phyloP scores from a whole-genome alignment of 2,329 filamentous ascomycete genomes.

The Botryotinia convoluta region DNA sequence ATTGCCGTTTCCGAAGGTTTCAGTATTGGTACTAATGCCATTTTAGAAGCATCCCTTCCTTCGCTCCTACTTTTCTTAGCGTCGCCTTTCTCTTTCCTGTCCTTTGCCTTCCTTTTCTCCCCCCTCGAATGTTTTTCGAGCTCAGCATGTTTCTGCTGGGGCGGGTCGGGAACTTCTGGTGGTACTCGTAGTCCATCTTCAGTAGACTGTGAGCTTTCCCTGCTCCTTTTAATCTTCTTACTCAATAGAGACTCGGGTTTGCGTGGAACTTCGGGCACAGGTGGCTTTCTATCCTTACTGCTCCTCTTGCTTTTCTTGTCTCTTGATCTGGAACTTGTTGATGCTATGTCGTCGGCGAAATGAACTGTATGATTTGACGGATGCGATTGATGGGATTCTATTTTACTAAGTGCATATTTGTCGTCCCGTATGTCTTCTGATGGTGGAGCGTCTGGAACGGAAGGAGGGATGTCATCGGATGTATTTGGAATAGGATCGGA shows the following conservation, averaged over 20 bases:
- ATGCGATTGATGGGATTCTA: constrained; percentile 3
- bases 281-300: constrained; percentile 8
- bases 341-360: constrained; percentile 1
- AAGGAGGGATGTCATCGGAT: background rate
- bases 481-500: background rate
- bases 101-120: constrained; percentile 15
- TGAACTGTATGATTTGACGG: background rate
- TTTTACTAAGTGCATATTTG: background rate
- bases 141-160: background rate
- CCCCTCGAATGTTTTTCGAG: constrained; percentile 6
- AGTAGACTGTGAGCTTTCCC: constrained; percentile 22
- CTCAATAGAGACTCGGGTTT: background rate
- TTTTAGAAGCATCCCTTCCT: constrained; percentile 17
- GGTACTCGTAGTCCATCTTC: constrained; percentile 22
- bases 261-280: constrained; percentile 1
- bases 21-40: background rate
- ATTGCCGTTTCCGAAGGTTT: background rate
- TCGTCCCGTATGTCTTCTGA: background rate
- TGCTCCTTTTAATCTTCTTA: background rate
- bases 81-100: constrained; percentile 22
- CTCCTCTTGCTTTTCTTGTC: constrained; percentile 13
- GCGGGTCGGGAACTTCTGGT: background rate
- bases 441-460: background rate
- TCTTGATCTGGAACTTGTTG: constrained; percentile 18
- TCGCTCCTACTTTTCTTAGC: constrained; percentile 21